Percentiles rank a stretch among this genome's conserved stretches.
These are phyloP conservation scores for Puccinellia tenuiflora DNA, from an alignment of 176 grass and related monocot species.

Conservation along the genomic window DNA sequence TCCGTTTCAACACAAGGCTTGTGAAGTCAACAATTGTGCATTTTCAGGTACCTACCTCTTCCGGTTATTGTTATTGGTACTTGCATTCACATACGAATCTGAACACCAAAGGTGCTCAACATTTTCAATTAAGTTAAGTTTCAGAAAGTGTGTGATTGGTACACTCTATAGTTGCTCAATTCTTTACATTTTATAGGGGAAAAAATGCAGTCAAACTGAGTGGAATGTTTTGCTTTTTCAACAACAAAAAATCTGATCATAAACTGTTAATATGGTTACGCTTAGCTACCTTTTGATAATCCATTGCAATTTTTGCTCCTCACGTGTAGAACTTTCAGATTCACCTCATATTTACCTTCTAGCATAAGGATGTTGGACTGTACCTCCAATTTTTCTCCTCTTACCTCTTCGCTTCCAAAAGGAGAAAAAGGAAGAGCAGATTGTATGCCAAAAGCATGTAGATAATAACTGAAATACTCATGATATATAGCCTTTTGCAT, in stretches of 20 bases:
- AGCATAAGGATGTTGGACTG: background rate
- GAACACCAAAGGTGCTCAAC: background rate
- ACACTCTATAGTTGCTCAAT: background rate
- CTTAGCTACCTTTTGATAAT: background rate
- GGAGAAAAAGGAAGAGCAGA: background rate
- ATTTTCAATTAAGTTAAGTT: background rate
- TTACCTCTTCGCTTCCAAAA: background rate
- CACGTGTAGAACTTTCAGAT: background rate
- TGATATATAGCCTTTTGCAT: background rate
- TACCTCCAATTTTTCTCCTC: background rate
- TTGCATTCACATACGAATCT: background rate
- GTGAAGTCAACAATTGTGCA: slow-evolving; percentile 69
- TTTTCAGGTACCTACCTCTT: slow-evolving; percentile 62
- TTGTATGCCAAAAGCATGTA: background rate
- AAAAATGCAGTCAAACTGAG: background rate
- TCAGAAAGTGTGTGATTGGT: background rate
- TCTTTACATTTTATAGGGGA: background rate
- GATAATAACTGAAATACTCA: background rate
- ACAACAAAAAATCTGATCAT: background rate
- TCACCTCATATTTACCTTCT: background rate
- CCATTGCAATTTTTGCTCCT: slow-evolving; percentile 21
- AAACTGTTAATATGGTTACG: background rate
- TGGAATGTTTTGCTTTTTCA: background rate
- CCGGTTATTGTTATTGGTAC: background rate
- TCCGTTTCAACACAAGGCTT: slow-evolving; percentile 70